phyloP scores from a whole-genome alignment of 2,329 filamentous ascomycete species.

The Fusarium graminum region DNA sequence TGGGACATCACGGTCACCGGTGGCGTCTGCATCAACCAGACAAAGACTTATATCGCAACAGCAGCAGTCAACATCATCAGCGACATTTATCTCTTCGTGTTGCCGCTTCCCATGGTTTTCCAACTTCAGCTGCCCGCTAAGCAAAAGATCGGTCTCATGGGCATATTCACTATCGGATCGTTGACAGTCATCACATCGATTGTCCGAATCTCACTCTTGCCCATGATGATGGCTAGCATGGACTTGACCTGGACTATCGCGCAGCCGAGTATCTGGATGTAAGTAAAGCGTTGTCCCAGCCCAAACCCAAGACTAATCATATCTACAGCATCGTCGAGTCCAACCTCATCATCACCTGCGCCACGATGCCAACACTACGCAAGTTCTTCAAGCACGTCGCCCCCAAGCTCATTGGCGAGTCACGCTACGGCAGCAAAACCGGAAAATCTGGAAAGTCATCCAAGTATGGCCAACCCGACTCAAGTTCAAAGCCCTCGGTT shows the following conservation, averaged over 20 bases:
- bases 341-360: conserved; percentile 58
- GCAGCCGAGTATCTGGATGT: conserved; percentile 50
- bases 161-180: conserved; percentile 61
- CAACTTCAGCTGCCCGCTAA: conserved; percentile 59
- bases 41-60: conserved; percentile 63
- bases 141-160: conserved; percentile 61
- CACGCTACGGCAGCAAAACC: conserved; percentile 44
- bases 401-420: conserved; percentile 51
- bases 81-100: conserved; percentile 60
- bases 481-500: conserved; percentile 22
- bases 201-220: conserved; percentile 49
- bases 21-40: conserved; percentile 60
- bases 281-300: conserved; percentile 1
- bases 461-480: conserved; percentile 37
- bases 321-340: conserved; percentile 50
- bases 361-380: conserved; percentile 56
- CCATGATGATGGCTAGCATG: conserved; percentile 42
- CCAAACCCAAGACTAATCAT: background rate
- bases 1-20: conserved; percentile 51
- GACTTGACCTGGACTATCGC: conserved; percentile 52
- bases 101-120: conserved; percentile 62
- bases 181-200: conserved; percentile 54
- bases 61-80: conserved; percentile 62
- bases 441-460: conserved; percentile 28
- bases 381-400: conserved; percentile 57